phyloP scores from a whole-genome alignment of 495 filamentous ascomycete genomes.

The Beverwykella pulmonaria region DNA sequence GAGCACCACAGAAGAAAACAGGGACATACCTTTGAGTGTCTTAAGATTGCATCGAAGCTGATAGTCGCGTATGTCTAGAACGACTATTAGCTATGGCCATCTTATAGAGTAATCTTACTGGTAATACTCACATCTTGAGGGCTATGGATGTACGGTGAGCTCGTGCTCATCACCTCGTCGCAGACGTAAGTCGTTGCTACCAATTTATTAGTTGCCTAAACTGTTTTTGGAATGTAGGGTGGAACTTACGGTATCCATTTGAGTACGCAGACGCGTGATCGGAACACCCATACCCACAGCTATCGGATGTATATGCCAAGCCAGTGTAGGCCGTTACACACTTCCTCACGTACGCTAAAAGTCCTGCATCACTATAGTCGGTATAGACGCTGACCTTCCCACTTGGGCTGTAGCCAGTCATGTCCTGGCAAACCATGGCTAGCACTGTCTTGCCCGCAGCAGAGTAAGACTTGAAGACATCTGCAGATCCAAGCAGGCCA shows the following conservation, averaged over 20 bases:
- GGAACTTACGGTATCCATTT: background rate
- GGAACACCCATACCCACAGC: slow-evolving; percentile 93
- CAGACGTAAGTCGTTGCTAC: background rate
- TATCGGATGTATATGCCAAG: slow-evolving; percentile 48
- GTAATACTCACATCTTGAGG: background rate
- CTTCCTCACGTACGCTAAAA: slow-evolving; percentile 88
- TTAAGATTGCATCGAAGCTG: background rate
- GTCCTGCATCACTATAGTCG: slow-evolving; percentile 76
- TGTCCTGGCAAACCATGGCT: slow-evolving; percentile 97
- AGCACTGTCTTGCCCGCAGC: slow-evolving; percentile 72
- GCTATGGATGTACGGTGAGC: background rate
- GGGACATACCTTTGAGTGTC: background rate
- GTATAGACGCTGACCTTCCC: slow-evolving; percentile 76
- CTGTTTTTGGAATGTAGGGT: no score
- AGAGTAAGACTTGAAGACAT: slow-evolving; percentile 80
- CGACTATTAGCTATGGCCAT: background rate
- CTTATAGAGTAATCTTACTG: background rate
- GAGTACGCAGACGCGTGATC: slow-evolving; percentile 67
- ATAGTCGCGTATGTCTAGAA: background rate
- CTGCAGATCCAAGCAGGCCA: slow-evolving; percentile 71
- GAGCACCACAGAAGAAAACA: background rate
- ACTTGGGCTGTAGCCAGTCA: slow-evolving; percentile 75
- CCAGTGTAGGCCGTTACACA: slow-evolving; percentile 63
- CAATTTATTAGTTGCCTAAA: background rate
- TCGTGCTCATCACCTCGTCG: background rate